Base-by-base conservation (phyloP, 768 basidiomycete species). In the Hygrophorus pudorinus region DNA sequence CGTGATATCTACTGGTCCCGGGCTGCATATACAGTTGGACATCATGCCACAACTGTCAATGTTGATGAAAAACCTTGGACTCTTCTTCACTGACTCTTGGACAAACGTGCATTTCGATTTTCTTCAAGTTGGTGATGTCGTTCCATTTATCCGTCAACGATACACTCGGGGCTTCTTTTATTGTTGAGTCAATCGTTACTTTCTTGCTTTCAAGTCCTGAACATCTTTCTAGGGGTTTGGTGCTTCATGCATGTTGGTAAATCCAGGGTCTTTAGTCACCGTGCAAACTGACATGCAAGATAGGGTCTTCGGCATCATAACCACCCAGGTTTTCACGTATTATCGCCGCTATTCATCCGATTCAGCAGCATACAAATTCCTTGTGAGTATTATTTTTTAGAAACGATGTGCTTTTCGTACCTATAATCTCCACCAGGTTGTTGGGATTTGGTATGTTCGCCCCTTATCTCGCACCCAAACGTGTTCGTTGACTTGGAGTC, bases 281-380 rank as follows among this genome's bases (percentile, higher is more conserved):
- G 24, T 24, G 7, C 7, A 7, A 24, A 3, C 24, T 24, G 24
- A 24, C 24, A 7, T 24, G 24, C 24, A 3, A 24, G 2, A n/a
- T 16, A 41, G 40, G 17, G 61, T 63, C 13, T 68, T 69, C 47
- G 70, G 70, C 5, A 49, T 69, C 11, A 56, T 68, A 30, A 59
- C 65, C 13, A 65, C 59, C 20, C 68, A 68, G 46, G 55, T 58
- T 5, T 54, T 62, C 46, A 58, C 60, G 1, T 71, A 69, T 49
- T 68, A 63, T 47, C 58, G 57, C 45, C 55, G 62, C 5, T 71
- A 64, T 42, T 63, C 62, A n/a, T 53, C 51, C 17, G 70, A 71
- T 51, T 55, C 54, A 36, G 14, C 44, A 8, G 53, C 49, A 11
- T 68, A 66, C 53, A 67, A 64, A 45, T 20, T 53, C 30, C 51